A percentile compares a stretch with the other conserved stretches of the same genome.
phyloP scores from a whole-genome alignment of 192 early-diverging fungal species.

The Pilobolus umbonatus region DNA sequence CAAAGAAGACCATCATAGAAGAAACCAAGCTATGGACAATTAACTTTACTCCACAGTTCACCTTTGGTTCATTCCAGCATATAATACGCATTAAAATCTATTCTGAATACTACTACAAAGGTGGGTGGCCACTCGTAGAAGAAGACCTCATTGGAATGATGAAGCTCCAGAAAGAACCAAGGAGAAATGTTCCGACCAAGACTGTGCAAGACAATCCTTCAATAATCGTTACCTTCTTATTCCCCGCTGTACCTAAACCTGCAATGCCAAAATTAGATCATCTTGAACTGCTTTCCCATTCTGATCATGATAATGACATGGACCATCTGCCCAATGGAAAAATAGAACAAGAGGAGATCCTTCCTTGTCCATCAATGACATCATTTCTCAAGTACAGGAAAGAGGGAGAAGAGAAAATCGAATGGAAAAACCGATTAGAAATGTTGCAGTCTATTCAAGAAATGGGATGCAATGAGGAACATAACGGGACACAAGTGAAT shows the following conservation, averaged over 20 bases:
- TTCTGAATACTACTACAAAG: background rate
- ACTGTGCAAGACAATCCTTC: background rate
- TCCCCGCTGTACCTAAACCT: constrained; percentile 1
- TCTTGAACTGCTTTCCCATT: constrained; percentile 7
- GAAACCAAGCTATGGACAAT: constrained; percentile 22
- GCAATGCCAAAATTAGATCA: constrained; percentile 12
- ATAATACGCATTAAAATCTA: background rate
- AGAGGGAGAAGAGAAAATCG: background rate
- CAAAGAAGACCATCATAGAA: background rate
- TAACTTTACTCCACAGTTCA: constrained; percentile 20
- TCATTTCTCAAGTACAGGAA: background rate
- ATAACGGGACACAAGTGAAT: background rate
- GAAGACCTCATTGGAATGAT: background rate
- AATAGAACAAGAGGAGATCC: constrained; percentile 11
- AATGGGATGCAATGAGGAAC: background rate
- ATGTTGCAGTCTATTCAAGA: constrained; percentile 14
- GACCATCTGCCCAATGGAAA: no score
- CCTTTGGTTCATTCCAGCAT: constrained; percentile 12
- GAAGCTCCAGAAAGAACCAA: background rate
- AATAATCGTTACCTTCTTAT: background rate
- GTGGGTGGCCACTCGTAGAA: background rate
- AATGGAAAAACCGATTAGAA: constrained; percentile 16
- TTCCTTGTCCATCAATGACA: constrained; percentile 15
- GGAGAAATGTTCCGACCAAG: background rate
- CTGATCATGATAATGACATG: background rate